A percentile compares a stretch with the other conserved stretches of the same genome.
Conservation (phyloP, 2,329 filamentous ascomycete species). For the Aspergillus fructus region DNA sequence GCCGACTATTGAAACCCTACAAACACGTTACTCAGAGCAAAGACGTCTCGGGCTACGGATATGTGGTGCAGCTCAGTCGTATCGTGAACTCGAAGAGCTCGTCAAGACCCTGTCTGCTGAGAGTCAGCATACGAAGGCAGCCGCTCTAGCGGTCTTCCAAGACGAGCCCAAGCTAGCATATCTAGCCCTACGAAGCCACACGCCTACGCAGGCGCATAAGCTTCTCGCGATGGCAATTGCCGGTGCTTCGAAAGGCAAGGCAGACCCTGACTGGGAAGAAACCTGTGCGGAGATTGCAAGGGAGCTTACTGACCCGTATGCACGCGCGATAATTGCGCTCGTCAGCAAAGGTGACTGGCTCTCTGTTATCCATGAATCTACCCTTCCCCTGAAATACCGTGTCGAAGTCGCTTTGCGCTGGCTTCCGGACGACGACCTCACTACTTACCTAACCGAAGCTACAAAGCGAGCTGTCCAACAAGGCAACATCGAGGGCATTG, state of each 20-base stretch:
- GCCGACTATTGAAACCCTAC: slow-evolving; percentile 51
- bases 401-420: slow-evolving; percentile 61
- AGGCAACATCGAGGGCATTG: slow-evolving; percentile 61
- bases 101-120: slow-evolving; percentile 53
- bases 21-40: slow-evolving; percentile 55
- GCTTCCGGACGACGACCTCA: slow-evolving; percentile 47
- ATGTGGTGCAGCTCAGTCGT: slow-evolving; percentile 58
- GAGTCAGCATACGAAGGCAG: slow-evolving; percentile 61
- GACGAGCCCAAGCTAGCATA: slow-evolving; percentile 59
- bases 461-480: slow-evolving; percentile 51
- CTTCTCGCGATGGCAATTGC: slow-evolving; percentile 55
- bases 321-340: slow-evolving; percentile 60
- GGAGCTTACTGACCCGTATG: slow-evolving; percentile 61
- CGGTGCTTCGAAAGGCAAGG: slow-evolving; percentile 44
- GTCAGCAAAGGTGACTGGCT: slow-evolving; percentile 62
- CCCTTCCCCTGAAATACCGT: slow-evolving; percentile 60
- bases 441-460: slow-evolving; percentile 55
- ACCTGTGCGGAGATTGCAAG: slow-evolving; percentile 63
- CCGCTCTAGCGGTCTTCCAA: slow-evolving; percentile 62
- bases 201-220: slow-evolving; percentile 55
- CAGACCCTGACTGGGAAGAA: slow-evolving; percentile 60
- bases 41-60: slow-evolving; percentile 60
- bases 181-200: slow-evolving; percentile 54
- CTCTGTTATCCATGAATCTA: slow-evolving; percentile 56
- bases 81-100: slow-evolving; percentile 48